Conservation (phyloP, 2,329 filamentous ascomycete genomes). For the Fusarium nygamai region DNA sequence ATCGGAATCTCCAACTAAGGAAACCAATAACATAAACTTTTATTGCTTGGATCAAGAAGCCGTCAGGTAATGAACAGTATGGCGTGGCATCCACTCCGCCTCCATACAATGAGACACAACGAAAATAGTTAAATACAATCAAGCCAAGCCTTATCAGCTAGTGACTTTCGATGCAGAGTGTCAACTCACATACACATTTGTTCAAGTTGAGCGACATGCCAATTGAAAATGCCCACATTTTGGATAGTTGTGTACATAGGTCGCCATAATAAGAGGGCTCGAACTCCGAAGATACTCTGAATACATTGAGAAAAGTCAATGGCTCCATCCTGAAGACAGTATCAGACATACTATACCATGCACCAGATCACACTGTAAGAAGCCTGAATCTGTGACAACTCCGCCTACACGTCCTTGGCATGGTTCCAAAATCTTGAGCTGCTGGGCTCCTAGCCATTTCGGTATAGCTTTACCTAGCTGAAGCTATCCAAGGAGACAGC, state of each 20-base stretch:
- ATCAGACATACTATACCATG: slow-evolving; percentile 2
- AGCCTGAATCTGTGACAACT: background rate
- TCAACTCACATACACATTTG: background rate
- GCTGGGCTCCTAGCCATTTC: background rate
- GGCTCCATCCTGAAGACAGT: background rate
- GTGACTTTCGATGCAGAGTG: background rate
- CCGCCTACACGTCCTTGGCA: background rate
- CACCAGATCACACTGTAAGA: background rate
- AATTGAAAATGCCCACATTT: background rate
- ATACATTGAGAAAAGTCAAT: background rate
- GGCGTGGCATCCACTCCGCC: background rate
- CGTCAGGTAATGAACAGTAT: background rate
- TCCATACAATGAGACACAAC: background rate
- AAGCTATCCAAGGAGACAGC: background rate
- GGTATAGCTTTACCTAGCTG: background rate
- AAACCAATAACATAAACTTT: slow-evolving; percentile 1
- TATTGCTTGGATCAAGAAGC: slow-evolving; percentile 1
- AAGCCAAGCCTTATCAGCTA: slow-evolving; percentile 13
- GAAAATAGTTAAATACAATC: slow-evolving; percentile 34
- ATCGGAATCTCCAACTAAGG: slow-evolving; percentile 85
- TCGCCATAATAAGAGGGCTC: slow-evolving; percentile 4
- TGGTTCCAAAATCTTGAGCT: background rate
- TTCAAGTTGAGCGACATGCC: background rate
- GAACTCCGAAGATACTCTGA: background rate
- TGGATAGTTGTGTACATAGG: background rate